Evolutionary conservation across 1,139 yeast species (phyloP).

Genomic region (Geotrichum candidum): DNA sequence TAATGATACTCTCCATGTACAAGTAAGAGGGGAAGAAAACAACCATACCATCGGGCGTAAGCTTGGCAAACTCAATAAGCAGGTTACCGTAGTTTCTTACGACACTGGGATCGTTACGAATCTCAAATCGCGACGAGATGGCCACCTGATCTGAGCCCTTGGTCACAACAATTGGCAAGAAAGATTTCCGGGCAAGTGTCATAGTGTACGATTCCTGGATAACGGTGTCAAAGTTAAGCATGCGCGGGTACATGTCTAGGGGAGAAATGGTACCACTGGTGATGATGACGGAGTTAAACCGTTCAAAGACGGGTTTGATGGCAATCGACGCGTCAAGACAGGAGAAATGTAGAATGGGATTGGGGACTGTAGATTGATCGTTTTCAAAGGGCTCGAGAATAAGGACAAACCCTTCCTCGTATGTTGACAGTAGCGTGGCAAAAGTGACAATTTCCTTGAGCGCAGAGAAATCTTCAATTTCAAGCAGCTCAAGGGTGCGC

Average conservation of each 20-base stretch:
- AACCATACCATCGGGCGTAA: slow-evolving; percentile 96
- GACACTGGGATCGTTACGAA: slow-evolving; percentile 94
- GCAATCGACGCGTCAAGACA: slow-evolving; percentile 98
- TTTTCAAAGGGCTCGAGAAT: slow-evolving; percentile 95
- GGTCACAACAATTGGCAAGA: slow-evolving; percentile 91
- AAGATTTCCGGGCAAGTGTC: slow-evolving; percentile 89
- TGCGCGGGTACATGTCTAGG: slow-evolving; percentile 95
- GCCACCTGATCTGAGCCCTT: slow-evolving; percentile 98
- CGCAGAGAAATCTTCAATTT: slow-evolving; percentile 88
- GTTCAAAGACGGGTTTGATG: slow-evolving; percentile 90
- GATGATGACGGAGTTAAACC: slow-evolving; percentile 88
- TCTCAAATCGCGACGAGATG: slow-evolving; percentile 91
- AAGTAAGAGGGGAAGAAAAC: slow-evolving; percentile 95
- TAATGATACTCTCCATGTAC: slow-evolving; percentile 94
- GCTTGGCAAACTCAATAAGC: slow-evolving; percentile 84
- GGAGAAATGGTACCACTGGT: slow-evolving; percentile 98
- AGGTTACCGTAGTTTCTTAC: slow-evolving; percentile 94
- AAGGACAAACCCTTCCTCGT: slow-evolving; percentile 85
- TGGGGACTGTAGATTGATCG: slow-evolving; percentile 95
- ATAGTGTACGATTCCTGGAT: slow-evolving; percentile 91
- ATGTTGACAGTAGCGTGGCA: slow-evolving; percentile 92
- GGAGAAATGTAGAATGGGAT: slow-evolving; percentile 89
- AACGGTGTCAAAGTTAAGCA: slow-evolving; percentile 92
- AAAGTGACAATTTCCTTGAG: slow-evolving; percentile 93
- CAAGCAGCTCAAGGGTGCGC: slow-evolving; percentile 77